phyloP scores from a whole-genome alignment of 768 basidiomycete species.

The Mycena olivaceomarginata region DNA sequence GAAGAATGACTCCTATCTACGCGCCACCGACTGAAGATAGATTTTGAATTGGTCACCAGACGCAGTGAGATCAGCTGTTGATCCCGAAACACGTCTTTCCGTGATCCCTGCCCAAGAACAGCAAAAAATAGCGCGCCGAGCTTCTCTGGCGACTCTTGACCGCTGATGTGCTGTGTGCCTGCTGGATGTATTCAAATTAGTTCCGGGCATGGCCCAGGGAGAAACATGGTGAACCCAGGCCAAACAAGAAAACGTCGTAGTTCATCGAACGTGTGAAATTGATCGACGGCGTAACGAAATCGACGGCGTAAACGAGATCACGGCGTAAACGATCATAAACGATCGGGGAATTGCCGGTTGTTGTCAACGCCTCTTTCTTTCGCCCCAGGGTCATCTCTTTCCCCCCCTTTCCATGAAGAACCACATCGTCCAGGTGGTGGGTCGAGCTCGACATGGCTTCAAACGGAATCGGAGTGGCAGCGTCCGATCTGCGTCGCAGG shows the following conservation, averaged over 20 bases:
- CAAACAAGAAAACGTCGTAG: too few relatives aligned
- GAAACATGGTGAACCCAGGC: too few relatives aligned
- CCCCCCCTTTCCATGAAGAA: constrained; percentile 38
- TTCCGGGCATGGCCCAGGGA: too few relatives aligned
- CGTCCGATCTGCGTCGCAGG: constrained; percentile 8
- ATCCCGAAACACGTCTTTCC: neutral
- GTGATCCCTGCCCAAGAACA: constrained; percentile 1
- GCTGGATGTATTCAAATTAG: too few relatives aligned
- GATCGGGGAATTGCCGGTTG: neutral
- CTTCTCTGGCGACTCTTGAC: neutral
- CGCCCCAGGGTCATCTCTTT: too few relatives aligned
- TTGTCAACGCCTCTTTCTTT: too few relatives aligned
- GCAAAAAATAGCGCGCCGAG: constrained; percentile 10
- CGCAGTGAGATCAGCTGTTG: too few relatives aligned
- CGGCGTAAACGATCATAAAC: neutral
- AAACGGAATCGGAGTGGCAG: constrained; percentile 40
- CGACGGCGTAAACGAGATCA: too few relatives aligned
- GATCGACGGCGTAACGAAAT: too few relatives aligned
- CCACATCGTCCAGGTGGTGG: constrained; percentile 43
- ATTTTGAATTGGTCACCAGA: too few relatives aligned
- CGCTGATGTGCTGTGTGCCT: neutral
- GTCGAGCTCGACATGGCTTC: constrained; percentile 44
- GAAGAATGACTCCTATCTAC: too few relatives aligned
- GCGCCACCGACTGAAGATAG: too few relatives aligned
- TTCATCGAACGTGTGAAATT: neutral